These are phyloP conservation scores for Rossbeevera mucosa DNA, from an alignment of 768 basidiomycete genomes.

Conservation along the genomic window DNA sequence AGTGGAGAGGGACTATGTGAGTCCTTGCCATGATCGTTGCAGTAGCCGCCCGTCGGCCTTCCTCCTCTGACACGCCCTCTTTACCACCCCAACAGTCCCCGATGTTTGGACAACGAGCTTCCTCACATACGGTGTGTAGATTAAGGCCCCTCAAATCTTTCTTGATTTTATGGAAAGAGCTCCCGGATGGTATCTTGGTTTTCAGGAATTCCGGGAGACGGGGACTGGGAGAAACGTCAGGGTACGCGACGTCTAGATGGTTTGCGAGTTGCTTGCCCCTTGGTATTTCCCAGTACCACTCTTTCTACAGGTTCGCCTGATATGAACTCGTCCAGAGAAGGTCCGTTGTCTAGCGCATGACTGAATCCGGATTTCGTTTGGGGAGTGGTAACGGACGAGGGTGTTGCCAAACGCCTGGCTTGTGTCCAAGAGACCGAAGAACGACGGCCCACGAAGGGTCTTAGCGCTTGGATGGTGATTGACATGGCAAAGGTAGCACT, in stretches of 20 bases:
- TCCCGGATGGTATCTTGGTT: conserved; percentile 86
- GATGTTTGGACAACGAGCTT: conserved; percentile 97
- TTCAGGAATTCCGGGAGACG: conserved; percentile 85
- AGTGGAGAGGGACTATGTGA: not conserved
- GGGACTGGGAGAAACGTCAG: conserved; percentile 45
- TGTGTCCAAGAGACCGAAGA: conserved; percentile 14
- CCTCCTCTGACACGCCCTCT: conserved; percentile 56
- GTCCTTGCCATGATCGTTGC: conserved; percentile 92
- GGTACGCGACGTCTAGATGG: not conserved
- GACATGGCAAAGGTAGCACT: conserved; percentile 13
- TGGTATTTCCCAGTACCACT: conserved; percentile 68
- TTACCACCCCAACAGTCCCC: conserved; percentile 99
- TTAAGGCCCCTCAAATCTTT: conserved; percentile 88
- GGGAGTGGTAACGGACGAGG: conserved; percentile 30
- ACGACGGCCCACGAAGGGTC: conserved; percentile 11
- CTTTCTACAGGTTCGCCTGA: conserved; percentile 51
- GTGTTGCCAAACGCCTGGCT: conserved; percentile 44
- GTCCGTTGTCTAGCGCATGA: conserved; percentile 57
- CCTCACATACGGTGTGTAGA: conserved; percentile 96
- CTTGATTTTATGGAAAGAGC: conserved; percentile 89
- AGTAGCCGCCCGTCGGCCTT: conserved; percentile 80
- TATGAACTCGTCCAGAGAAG: conserved; percentile 78
- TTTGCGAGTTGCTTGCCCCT: conserved; percentile 44
- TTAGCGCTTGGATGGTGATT: conserved; percentile 10
- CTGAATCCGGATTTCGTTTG: conserved; percentile 42